Evolutionary conservation across 140 eudicot genomes (phyloP).

Genomic region (Bidens hawaiensis): DNA sequence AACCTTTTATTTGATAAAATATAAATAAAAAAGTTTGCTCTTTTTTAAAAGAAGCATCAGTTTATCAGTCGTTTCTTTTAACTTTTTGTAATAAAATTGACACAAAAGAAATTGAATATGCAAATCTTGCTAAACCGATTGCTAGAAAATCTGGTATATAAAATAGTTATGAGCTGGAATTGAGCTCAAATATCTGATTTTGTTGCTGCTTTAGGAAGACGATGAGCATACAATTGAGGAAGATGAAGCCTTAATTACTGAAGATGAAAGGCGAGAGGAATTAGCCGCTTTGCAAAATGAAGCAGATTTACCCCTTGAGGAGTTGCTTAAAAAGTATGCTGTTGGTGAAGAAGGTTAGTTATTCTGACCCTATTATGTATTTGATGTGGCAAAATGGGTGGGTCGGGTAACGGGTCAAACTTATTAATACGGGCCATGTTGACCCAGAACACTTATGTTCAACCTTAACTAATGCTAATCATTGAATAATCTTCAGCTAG

Average conservation of each 20-base stretch:
- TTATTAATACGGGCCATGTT: neutral
- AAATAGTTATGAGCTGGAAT: conserved; percentile 9
- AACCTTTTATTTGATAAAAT: neutral
- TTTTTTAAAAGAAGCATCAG: neutral
- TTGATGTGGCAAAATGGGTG: conserved; percentile 12
- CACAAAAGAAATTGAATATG: neutral
- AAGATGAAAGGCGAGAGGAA: conserved; percentile 87
- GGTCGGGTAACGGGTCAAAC: neutral
- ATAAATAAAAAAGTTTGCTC: neutral
- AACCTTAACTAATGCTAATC: conserved; percentile 4
- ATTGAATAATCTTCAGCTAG: conserved; percentile 40
- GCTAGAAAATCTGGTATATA: neutral
- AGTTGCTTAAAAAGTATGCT: conserved; percentile 70
- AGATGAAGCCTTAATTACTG: conserved; percentile 91
- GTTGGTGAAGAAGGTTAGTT: conserved; percentile 54
- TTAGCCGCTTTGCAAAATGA: conserved; percentile 77
- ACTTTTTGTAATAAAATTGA: neutral
- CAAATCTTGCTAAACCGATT: neutral
- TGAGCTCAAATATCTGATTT: conserved; percentile 22
- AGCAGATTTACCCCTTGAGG: conserved; percentile 82
- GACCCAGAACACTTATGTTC: neutral
- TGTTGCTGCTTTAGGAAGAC: conserved; percentile 80
- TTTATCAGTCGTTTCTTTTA: neutral
- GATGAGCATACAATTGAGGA: conserved; percentile 93
- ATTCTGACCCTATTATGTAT: neutral